Conservation (phyloP, 768 basidiomycete species). For the Russula compacta region DNA sequence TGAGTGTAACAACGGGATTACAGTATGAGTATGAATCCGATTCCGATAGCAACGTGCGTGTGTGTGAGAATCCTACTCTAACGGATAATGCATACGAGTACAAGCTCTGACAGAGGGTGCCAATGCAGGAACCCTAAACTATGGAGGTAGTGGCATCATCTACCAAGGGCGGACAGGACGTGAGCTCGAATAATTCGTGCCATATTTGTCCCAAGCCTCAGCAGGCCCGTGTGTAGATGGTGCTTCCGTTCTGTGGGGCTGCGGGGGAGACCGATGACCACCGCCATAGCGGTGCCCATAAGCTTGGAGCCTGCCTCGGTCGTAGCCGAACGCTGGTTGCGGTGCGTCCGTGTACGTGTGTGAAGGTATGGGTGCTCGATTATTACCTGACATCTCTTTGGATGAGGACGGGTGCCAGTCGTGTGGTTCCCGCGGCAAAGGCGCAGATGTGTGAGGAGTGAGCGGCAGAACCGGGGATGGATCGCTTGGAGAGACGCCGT, state of each 20-base stretch:
- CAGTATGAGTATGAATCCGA: background rate
- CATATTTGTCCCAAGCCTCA: constrained; percentile 4
- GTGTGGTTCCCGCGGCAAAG: constrained; percentile 7
- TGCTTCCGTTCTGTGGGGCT: background rate
- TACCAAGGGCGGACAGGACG: constrained; percentile 20
- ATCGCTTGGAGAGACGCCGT: constrained; percentile 18
- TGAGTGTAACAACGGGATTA: background rate
- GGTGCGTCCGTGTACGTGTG: constrained; percentile 4
- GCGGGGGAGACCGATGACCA: background rate
- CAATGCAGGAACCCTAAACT: background rate
- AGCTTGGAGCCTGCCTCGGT: constrained; percentile 1
- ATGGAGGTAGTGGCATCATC: background rate
- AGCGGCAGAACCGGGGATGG: constrained; percentile 16
- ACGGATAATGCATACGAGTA: background rate
- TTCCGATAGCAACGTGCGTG: background rate
- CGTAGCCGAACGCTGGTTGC: background rate
- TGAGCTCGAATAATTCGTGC: constrained; percentile 9
- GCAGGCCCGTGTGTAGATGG: background rate
- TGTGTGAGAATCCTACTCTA: background rate
- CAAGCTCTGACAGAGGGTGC: background rate
- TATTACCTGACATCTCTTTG: background rate
- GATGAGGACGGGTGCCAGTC: background rate
- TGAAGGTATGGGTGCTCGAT: constrained; percentile 1
- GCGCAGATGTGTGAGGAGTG: constrained; percentile 8
- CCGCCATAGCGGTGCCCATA: background rate